These are phyloP conservation scores for Bifiguratus adelaidae DNA, from an alignment of 192 early-diverging fungal genomes.

Conservation along the genomic window DNA sequence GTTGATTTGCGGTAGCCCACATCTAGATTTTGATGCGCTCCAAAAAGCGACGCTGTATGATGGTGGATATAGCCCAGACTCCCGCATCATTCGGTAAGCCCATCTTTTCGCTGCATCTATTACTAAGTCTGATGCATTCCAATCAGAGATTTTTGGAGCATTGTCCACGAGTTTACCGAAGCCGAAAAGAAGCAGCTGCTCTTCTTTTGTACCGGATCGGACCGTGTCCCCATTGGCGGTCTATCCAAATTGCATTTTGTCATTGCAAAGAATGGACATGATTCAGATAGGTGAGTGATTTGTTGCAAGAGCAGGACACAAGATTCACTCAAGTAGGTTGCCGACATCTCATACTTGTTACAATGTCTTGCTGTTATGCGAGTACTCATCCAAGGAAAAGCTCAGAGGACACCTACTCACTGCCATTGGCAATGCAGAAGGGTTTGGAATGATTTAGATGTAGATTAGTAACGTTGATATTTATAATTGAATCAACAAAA, in stretches of 20 bases:
- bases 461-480: neutral
- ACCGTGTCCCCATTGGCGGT: conserved; percentile 80
- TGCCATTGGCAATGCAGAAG: conserved; percentile 72
- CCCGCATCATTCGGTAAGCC: conserved; percentile 47
- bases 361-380: conserved; percentile 78
- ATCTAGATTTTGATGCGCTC: conserved; percentile 74
- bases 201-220: conserved; percentile 86
- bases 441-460: conserved; percentile 64
- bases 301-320: neutral
- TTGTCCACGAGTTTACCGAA: conserved; percentile 68
- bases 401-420: conserved; percentile 65
- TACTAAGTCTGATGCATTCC: too few relatives aligned
- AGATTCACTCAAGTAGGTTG: conserved; percentile 34
- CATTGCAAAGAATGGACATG: conserved; percentile 75
- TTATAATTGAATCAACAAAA: too few relatives aligned
- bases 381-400: conserved; percentile 72
- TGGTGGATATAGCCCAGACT: conserved; percentile 59
- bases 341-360: conserved; percentile 93
- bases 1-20: conserved; percentile 75
- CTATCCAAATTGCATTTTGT: conserved; percentile 78
- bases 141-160: conserved; percentile 70
- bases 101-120: too few relatives aligned
- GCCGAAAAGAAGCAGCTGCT: conserved; percentile 82
- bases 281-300: conserved; percentile 46
- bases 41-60: conserved; percentile 78